Evolutionary conservation across 2,329 filamentous ascomycete species (phyloP), one percentile per base, ranked within the genome.

Genomic region (Nigrospora osmanthi): DNA sequence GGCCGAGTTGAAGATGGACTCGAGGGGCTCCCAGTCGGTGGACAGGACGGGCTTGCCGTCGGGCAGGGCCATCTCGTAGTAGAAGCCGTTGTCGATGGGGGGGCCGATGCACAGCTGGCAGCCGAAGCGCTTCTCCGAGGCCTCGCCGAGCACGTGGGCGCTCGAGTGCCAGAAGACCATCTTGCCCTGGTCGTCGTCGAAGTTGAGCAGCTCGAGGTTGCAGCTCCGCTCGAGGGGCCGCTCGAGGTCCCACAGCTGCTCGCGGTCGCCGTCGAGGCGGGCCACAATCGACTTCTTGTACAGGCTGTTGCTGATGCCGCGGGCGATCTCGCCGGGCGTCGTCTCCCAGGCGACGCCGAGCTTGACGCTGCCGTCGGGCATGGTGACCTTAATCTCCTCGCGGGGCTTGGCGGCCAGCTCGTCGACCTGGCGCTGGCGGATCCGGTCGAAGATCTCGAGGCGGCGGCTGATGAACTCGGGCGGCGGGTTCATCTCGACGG

Each of bases 141-240:
- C 90, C 68, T 97, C 93, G 55, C 93, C 93, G n/a, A 98, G 80
- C 52, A 95, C 84, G 65, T 98, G 93, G 38, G 93, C 93, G 58
- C 85, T 91, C 16, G 89, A 95, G 68, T 97, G 93, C 91, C 91
- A 98, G 71, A 96, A 98, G 46, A 97, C 91, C 64, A 88, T 88
- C 71, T 93, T 90, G 58, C 89, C 91, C 68, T 87, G 60, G 40
- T 74, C 70, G 52, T 76, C 67, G 59, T 64, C 85, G 71, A 97
- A 98, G 52, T 86, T 83, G 51, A 97, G 75, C 44, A 96, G 75
- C 59, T 90, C 85, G 28, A 98, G 77, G 55, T 80, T 85, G 71
- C 88, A 93, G 71, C 83, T 88, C 67, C 81, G 82, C 73, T 97
- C 93, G 33, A 98, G 70, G 6, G 91, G 91, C 44, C 93, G 76